Base-by-base conservation (phyloP, 106 monocot genomes). In the Agapanthus africanus region DNA sequence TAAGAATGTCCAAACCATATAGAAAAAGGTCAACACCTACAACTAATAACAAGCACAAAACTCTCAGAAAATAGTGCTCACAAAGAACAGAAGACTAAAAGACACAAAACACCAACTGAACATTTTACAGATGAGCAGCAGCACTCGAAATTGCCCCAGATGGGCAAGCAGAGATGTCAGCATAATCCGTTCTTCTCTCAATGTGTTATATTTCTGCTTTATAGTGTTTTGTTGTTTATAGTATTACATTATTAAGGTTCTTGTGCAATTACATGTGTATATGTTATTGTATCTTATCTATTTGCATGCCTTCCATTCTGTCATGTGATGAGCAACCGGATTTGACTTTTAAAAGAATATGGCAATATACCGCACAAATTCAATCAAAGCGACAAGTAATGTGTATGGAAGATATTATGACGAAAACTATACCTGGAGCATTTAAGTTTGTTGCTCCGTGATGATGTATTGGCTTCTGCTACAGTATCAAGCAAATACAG, bases 401-500 rank as follows among this genome's bases (percentile, higher is more conserved):
- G 14, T 36, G 23, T 25, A 38, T 8, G 37, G 41, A 47, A 37
- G 23, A 37, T 28, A 21, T 30, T 2, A n/a, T 30, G 11, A 11
- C 13, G 56, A n/a, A 11, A 56, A 16, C 1, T 50, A 50, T 77
- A 85, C 86, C 82, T 76, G 61, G 14, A 68, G 82, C 65, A 66
- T 64, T 38, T 33, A 6, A 51, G 37, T 32, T 42, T 62, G 30
- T 52, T 56, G 39, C 37, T 59, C 32, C 36, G 37, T 47, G 35
- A 37, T 71, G 41, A 77, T 35, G 73, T 70, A 38, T 69, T 60
- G 39, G 37, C 19, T 34, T 75, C 62, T 35, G 44, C 37, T 27
- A 46, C 11, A 19, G 40, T 61, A 74, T 84, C 81, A 70, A 87
- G 79, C 59, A 84, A 50, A 77, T 87, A 91, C 6, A 80, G 75